Evolutionary conservation across 331 rosid species (phyloP).

Genomic region (Stylosanthes scabra): DNA sequence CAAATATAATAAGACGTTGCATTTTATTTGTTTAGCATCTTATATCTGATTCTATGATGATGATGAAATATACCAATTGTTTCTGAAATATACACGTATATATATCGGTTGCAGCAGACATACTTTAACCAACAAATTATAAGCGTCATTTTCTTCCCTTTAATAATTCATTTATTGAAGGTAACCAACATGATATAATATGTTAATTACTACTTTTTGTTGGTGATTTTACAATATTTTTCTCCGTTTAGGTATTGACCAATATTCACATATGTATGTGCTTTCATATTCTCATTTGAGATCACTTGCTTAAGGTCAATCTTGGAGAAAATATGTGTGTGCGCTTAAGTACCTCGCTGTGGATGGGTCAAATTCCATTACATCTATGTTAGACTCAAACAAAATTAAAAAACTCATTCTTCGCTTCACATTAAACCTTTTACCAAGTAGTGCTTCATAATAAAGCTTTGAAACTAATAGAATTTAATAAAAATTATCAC

Average conservation of each 20-base stretch:
- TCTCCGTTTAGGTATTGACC: constrained; percentile 88
- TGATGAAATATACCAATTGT: too few relatives aligned
- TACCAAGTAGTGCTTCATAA: constrained; percentile 33
- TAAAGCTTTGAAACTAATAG: constrained; percentile 42
- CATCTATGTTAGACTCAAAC: not conserved
- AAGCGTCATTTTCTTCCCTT: constrained; percentile 36
- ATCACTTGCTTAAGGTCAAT: constrained; percentile 51
- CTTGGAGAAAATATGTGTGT: constrained; percentile 43
- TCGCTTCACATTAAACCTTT: constrained; percentile 36
- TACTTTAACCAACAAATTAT: constrained; percentile 37
- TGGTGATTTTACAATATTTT: constrained; percentile 34
- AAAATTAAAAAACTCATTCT: constrained; percentile 11
- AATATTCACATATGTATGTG: constrained; percentile 38
- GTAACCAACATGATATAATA: constrained; percentile 39
- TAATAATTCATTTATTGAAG: constrained; percentile 39
- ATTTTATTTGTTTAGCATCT: too few relatives aligned
- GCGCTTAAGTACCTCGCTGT: constrained; percentile 1
- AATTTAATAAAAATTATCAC: too few relatives aligned
- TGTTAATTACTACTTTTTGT: constrained; percentile 17
- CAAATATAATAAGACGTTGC: not conserved
- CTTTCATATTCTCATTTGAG: constrained; percentile 45
- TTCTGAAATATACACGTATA: constrained; percentile 21
- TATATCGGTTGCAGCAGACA: not conserved
- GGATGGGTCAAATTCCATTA: constrained; percentile 55
- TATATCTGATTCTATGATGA: too few relatives aligned